Conservation (phyloP, 257 asterid genomes). For the Solanum pinnatisectum region DNA sequence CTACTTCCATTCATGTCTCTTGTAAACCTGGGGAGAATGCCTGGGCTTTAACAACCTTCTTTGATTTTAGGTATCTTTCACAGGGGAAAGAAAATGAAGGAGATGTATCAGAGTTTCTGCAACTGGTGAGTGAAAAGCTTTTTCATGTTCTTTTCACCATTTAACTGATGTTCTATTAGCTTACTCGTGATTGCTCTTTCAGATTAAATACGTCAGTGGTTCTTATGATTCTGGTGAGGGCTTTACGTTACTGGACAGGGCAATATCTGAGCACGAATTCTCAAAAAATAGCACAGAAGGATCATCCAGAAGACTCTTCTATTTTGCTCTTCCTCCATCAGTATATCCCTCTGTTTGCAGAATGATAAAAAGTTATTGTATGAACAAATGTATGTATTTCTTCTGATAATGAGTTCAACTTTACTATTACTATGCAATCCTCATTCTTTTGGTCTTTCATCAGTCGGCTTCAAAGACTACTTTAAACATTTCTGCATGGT, state of each 20-base stretch:
- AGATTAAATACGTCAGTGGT: conserved; percentile 93
- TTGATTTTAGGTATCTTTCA: conserved; percentile 58
- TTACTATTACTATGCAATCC: neutral
- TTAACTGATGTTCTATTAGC: neutral
- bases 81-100: conserved; percentile 37
- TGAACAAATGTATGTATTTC: conserved; percentile 54
- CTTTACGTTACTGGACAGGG: conserved; percentile 63
- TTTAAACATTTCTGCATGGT: neutral
- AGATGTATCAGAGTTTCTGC: conserved; percentile 52
- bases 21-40: neutral
- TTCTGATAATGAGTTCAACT: neutral
- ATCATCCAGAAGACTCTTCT: conserved; percentile 88
- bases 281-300: conserved; percentile 61
- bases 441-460: neutral
- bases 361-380: conserved; percentile 73
- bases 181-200: conserved; percentile 10
- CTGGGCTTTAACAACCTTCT: neutral
- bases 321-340: conserved; percentile 99
- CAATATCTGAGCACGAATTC: conserved; percentile 79
- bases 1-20: neutral
- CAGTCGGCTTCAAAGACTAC: neutral
- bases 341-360: conserved; percentile 94
- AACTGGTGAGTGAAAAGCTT: conserved; percentile 53
- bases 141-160: neutral
- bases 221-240: conserved; percentile 86